phyloP scores from a whole-genome alignment of 495 filamentous ascomycete genomes.

The Hypomontagnella submonticulosa region DNA sequence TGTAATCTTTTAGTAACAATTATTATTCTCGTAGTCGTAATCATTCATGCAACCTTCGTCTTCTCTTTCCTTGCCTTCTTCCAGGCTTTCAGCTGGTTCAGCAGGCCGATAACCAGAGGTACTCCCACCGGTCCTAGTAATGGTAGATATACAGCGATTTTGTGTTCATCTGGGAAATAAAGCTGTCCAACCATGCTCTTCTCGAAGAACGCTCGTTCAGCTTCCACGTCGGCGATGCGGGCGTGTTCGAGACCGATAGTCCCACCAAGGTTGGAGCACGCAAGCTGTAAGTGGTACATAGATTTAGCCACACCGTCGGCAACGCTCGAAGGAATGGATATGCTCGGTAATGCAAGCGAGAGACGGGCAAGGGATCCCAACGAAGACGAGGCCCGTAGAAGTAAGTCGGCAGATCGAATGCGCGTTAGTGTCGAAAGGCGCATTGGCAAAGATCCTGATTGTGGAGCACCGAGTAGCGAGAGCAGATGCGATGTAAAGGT shows the following conservation, averaged over 20 bases:
- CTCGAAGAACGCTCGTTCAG: conserved; percentile 96
- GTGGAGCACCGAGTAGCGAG: conserved; percentile 86
- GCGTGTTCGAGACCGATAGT: conserved; percentile 75
- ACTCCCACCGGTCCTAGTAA: conserved; percentile 92
- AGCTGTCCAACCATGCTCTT: conserved; percentile 99
- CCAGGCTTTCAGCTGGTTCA: conserved; percentile 80
- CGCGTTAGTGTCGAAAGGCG: conserved; percentile 85
- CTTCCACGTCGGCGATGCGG: conserved; percentile 84
- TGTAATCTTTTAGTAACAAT: too few species aligned
- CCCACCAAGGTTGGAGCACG: conserved; percentile 77
- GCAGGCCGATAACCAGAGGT: conserved; percentile 80
- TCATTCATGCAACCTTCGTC: conserved; percentile 40
- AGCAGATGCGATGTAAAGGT: conserved; percentile 94
- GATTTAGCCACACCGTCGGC: conserved; percentile 86
- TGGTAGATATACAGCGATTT: conserved; percentile 96
- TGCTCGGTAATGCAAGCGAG: conserved; percentile 84
- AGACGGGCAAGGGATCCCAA: conserved; percentile 92
- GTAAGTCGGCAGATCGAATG: conserved; percentile 83
- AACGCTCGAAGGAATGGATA: conserved; percentile 88
- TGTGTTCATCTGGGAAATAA: conserved; percentile 97
- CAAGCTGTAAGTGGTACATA: conserved; percentile 75
- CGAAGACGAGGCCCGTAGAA: conserved; percentile 91
- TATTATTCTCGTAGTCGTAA: too few species aligned
- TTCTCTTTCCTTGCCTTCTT: conserved; percentile 54
- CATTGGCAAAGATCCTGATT: conserved; percentile 81